A percentile compares a stretch with the other conserved stretches of the same genome.
Conservation (phyloP, 169 alveolate genomes). For the Cryptosporidium meleagridis region DNA sequence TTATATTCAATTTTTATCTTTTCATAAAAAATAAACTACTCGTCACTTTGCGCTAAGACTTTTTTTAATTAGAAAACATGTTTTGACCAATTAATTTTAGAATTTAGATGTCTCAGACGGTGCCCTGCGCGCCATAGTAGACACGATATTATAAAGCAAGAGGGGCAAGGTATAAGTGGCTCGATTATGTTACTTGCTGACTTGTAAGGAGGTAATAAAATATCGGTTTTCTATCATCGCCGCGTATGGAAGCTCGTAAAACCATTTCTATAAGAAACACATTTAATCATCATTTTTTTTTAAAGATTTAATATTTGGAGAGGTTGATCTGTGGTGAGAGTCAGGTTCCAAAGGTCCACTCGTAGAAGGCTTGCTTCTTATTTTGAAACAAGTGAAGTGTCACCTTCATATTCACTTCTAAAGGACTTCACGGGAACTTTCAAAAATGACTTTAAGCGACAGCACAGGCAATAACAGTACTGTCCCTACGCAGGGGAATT, state of each 20-base stretch:
- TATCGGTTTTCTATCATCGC: conserved; percentile 60
- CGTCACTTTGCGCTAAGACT: background rate
- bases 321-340: conserved; percentile 49
- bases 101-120: conserved; percentile 46
- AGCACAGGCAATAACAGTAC: conserved; percentile 26
- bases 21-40: background rate
- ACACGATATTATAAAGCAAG: conserved; percentile 53
- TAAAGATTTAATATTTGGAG: conserved; percentile 26
- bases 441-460: conserved; percentile 66
- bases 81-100: background rate
- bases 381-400: conserved; percentile 62
- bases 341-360: conserved; percentile 65
- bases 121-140: conserved; percentile 67
- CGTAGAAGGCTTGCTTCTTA: conserved; percentile 59
- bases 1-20: background rate
- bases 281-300: conserved; percentile 7
- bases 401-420: conserved; percentile 42
- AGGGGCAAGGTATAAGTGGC: conserved; percentile 54
- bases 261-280: conserved; percentile 3
- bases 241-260: conserved; percentile 69
- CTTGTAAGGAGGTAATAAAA: conserved; percentile 46
- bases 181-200: conserved; percentile 74
- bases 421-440: conserved; percentile 5
- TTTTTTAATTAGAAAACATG: background rate
- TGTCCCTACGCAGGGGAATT: background rate